These are phyloP conservation scores for Rhodotorula babjevae DNA, from an alignment of 768 basidiomycete genomes.

Conservation along the genomic window DNA sequence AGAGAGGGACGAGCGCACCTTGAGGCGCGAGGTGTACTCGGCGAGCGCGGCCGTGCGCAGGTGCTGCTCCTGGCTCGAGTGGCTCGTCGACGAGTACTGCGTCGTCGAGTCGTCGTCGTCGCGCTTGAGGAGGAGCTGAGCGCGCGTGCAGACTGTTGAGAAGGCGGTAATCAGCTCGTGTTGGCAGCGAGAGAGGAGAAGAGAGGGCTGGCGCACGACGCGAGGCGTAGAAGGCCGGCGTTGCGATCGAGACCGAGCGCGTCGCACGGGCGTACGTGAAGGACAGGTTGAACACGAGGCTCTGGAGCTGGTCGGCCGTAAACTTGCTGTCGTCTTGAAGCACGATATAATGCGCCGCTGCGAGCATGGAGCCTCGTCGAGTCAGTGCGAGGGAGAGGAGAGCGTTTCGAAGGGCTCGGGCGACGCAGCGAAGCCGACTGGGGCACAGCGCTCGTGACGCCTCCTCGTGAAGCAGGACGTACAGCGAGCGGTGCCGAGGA, in stretches of 20 bases:
- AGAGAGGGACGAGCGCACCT: neutral
- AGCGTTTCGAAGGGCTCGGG: too few relatives aligned
- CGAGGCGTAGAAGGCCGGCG: constrained; percentile 1
- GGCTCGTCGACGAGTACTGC: neutral
- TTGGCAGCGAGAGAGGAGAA: neutral
- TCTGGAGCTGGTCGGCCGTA: constrained; percentile 67
- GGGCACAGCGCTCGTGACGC: too few relatives aligned
- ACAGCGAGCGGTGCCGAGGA: constrained; percentile 14
- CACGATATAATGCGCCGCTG: constrained; percentile 29
- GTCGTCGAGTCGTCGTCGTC: constrained; percentile 14
- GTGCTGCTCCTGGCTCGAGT: neutral
- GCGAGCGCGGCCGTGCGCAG: neutral
- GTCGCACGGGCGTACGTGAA: constrained; percentile 79
- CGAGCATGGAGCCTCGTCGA: neutral
- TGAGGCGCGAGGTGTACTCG: neutral
- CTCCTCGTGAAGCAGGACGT: too few relatives aligned
- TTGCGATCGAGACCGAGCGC: constrained; percentile 57
- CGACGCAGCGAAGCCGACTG: too few relatives aligned
- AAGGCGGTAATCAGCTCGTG: neutral
- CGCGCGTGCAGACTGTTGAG: constrained; percentile 5
- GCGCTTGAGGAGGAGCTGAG: constrained; percentile 15
- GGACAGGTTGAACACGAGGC: constrained; percentile 63
- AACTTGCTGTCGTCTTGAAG: constrained; percentile 55
- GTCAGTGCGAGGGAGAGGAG: too few relatives aligned
- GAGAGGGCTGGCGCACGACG: neutral